Percentiles rank a stretch among this genome's conserved stretches.
These are phyloP conservation scores for Hydnum rufescens DNA, from an alignment of 768 basidiomycete genomes.

Conservation along the genomic window DNA sequence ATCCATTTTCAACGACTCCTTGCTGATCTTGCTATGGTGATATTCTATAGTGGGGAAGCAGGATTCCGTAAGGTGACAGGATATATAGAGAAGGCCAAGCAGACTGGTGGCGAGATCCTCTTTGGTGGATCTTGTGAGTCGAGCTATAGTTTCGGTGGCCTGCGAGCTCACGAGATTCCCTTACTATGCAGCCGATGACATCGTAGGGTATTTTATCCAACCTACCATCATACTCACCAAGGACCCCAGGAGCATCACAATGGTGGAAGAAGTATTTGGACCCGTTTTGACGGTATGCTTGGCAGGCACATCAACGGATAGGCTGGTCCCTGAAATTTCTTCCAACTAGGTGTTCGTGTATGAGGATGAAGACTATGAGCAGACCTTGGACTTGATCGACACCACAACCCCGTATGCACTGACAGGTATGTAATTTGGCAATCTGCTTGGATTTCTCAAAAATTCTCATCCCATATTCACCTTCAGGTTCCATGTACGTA, in stretches of 20 bases:
- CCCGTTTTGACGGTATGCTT: constrained; percentile 71
- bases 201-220: constrained; percentile 81
- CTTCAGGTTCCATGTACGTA: too few species aligned
- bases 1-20: neutral
- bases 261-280: constrained; percentile 93
- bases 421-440: constrained; percentile 75
- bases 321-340: neutral
- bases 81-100: constrained; percentile 75
- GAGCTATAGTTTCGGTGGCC: neutral
- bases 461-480: constrained; percentile 7
- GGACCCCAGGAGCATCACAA: constrained; percentile 73
- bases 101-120: constrained; percentile 73
- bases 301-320: neutral
- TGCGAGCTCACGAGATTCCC: neutral
- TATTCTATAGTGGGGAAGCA: constrained; percentile 40
- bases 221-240: constrained; percentile 88
- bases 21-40: neutral
- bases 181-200: constrained; percentile 44
- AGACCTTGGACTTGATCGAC: constrained; percentile 76
- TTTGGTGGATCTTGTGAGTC: constrained; percentile 57
- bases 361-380: constrained; percentile 68
- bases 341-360: constrained; percentile 56
- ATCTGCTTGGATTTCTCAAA: neutral
- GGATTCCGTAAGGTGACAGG: constrained; percentile 73
- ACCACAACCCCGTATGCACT: constrained; percentile 71